Evolutionary conservation across 306 rosid species (phyloP).

Genomic region (Cucurbita moschata): DNA sequence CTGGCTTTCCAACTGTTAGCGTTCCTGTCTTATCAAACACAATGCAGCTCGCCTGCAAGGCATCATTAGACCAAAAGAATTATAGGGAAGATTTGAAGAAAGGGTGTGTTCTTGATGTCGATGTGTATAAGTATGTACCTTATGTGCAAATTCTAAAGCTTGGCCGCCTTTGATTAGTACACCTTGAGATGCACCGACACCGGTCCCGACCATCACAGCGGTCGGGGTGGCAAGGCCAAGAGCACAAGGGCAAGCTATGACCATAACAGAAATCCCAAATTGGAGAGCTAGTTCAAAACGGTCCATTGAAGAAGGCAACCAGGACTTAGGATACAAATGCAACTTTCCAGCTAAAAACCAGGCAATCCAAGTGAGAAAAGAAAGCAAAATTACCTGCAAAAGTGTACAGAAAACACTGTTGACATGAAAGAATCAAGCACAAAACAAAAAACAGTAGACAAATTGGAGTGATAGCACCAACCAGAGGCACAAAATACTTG

Average conservation of each 20-base stretch:
- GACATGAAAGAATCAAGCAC: not conserved
- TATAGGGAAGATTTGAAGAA: not conserved
- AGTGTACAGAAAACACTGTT: not conserved
- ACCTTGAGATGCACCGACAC: constrained; percentile 88
- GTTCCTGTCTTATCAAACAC: constrained; percentile 91
- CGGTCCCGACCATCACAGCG: constrained; percentile 87
- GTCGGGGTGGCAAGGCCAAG: constrained; percentile 88
- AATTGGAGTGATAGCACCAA: constrained; percentile 6
- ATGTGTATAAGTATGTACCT: constrained; percentile 24
- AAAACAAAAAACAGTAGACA: not conserved
- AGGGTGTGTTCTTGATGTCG: not conserved
- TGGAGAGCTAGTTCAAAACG: constrained; percentile 82
- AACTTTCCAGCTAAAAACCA: constrained; percentile 66
- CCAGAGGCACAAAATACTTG: constrained; percentile 72
- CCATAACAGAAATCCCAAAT: constrained; percentile 86
- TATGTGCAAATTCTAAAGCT: constrained; percentile 72
- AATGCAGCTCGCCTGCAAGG: constrained; percentile 54
- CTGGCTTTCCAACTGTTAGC: constrained; percentile 74
- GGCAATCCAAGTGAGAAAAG: constrained; percentile 55
- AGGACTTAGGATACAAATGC: constrained; percentile 48
- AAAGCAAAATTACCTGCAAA: constrained; percentile 47
- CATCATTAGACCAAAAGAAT: not conserved
- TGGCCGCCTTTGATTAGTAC: constrained; percentile 81
- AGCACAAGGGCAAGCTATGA: constrained; percentile 94
- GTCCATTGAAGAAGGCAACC: constrained; percentile 63